These are phyloP conservation scores for Holtermanniella nyarrowii DNA, from an alignment of 768 basidiomycete genomes.

Conservation along the genomic window DNA sequence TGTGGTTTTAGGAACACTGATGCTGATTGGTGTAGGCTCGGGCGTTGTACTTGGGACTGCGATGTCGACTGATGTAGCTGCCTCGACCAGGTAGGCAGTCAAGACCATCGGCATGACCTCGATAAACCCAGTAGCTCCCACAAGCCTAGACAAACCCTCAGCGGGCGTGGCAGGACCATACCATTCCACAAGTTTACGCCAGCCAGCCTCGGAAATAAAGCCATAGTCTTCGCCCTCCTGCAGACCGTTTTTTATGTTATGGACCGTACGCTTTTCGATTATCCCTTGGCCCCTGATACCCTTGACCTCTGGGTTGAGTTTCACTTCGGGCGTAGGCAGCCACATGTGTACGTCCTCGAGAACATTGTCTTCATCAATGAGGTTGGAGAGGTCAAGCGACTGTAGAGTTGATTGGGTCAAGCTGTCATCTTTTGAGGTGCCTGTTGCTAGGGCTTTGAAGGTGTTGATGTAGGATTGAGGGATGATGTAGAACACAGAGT, in stretches of 20 bases:
- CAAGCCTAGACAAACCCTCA: slow-evolving; percentile 3
- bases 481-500: slow-evolving; percentile 18
- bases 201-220: slow-evolving; percentile 61
- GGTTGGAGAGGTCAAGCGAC: neutral
- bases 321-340: neutral
- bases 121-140: slow-evolving; percentile 15
- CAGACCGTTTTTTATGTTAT: slow-evolving; percentile 43
- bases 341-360: neutral
- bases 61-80: neutral
- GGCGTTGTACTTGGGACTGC: neutral
- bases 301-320: neutral
- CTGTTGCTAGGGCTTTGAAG: slow-evolving; percentile 17
- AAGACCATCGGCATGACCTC: slow-evolving; percentile 20
- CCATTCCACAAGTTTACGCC: slow-evolving; percentile 62
- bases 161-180: slow-evolving; percentile 55
- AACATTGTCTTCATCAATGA: neutral
- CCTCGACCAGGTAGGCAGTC: slow-evolving; percentile 16
- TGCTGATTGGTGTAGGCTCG: slow-evolving; percentile 2
- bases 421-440: neutral
- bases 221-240: slow-evolving; percentile 62
- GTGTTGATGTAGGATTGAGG: slow-evolving; percentile 9
- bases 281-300: slow-evolving; percentile 59
- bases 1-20: slow-evolving; percentile 23
- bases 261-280: slow-evolving; percentile 49
- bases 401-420: slow-evolving; percentile 1